phyloP scores from a whole-genome alignment of 768 basidiomycete genomes.

The Russula ochroleuca region DNA sequence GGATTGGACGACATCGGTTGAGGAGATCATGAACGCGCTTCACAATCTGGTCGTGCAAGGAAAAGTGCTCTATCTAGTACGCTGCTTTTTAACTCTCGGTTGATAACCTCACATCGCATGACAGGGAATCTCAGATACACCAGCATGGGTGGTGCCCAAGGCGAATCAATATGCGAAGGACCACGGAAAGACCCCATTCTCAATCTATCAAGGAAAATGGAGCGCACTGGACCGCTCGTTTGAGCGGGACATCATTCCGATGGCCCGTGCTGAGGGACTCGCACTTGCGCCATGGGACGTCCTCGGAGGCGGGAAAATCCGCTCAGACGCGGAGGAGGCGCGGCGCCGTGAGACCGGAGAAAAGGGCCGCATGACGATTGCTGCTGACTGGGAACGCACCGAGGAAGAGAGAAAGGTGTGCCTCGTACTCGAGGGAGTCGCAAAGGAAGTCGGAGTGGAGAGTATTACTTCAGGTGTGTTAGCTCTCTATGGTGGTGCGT shows the following conservation, averaged over 20 bases:
- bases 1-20: slow-evolving; percentile 42
- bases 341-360: slow-evolving; percentile 33
- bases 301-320: slow-evolving; percentile 40
- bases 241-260: slow-evolving; percentile 38
- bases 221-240: slow-evolving; percentile 36
- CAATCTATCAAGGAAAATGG: slow-evolving; percentile 42
- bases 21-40: slow-evolving; percentile 30
- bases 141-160: slow-evolving; percentile 39
- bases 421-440: slow-evolving; percentile 41
- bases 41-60: slow-evolving; percentile 41
- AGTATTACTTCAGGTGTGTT: slow-evolving; percentile 44
- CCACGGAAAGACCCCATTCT: slow-evolving; percentile 41
- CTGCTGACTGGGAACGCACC: slow-evolving; percentile 20
- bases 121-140: slow-evolving; percentile 31
- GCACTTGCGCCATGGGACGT: slow-evolving; percentile 44
- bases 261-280: slow-evolving; percentile 33
- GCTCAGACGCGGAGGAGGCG: slow-evolving; percentile 40
- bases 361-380: slow-evolving; percentile 34
- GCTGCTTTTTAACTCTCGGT: too few relatives aligned
- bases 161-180: slow-evolving; percentile 39
- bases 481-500: background rate
- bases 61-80: slow-evolving; percentile 43
- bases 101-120: background rate
- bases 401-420: slow-evolving; percentile 24
- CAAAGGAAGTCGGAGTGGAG: slow-evolving; percentile 46